Conservation (phyloP, 179 eudicot genomes). For the Amaranthus tricolor region DNA sequence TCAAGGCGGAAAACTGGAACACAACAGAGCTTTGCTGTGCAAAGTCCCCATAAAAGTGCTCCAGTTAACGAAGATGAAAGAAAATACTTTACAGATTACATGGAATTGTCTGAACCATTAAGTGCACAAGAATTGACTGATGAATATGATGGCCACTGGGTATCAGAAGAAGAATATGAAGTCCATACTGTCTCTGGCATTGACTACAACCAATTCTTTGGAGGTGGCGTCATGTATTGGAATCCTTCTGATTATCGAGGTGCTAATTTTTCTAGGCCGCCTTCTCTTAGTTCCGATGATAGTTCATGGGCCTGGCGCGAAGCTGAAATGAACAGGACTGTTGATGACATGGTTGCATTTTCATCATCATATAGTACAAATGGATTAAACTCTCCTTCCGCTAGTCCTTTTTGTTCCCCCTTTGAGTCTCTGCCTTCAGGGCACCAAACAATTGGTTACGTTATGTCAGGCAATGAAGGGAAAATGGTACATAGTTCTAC, state of each 20-base stretch:
- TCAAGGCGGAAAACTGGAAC: slow-evolving; percentile 59
- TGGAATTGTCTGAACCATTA: slow-evolving; percentile 55
- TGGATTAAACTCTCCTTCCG: slow-evolving; percentile 88
- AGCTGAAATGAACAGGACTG: slow-evolving; percentile 87
- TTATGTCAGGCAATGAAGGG: slow-evolving; percentile 72
- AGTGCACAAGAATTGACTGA: slow-evolving; percentile 61
- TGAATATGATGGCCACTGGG: slow-evolving; percentile 82
- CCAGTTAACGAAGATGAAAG: slow-evolving; percentile 60
- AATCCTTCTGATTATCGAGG: slow-evolving; percentile 83
- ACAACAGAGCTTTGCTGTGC: slow-evolving; percentile 52
- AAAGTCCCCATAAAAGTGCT: slow-evolving; percentile 41
- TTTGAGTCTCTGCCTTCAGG: slow-evolving; percentile 75
- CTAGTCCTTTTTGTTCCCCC: slow-evolving; percentile 88
- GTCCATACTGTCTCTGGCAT: slow-evolving; percentile 66
- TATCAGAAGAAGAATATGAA: slow-evolving; percentile 91
- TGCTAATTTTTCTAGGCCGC: slow-evolving; percentile 84
- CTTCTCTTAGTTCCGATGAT: slow-evolving; percentile 97
- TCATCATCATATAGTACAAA: slow-evolving; percentile 86
- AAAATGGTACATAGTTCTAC: slow-evolving; percentile 64
- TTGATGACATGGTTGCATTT: slow-evolving; percentile 98
- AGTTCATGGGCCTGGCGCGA: slow-evolving; percentile 98
- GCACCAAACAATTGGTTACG: slow-evolving; percentile 74
- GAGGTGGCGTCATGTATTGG: slow-evolving; percentile 98
- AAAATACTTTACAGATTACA: slow-evolving; percentile 54
- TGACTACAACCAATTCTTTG: slow-evolving; percentile 91